These are phyloP conservation scores for Sorghum bicolor DNA, from an alignment of 176 grass and related monocot species.

Conservation along the genomic window Sorghum_bicolor_NCBIv3 NC_012879.2:57564501-57565000, in stretches of 20 bases:
- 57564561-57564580: conserved; percentile 88
- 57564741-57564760: conserved; percentile 73
- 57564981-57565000: conserved; percentile 53
- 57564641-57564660: conserved; percentile 81
- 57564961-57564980: conserved; percentile 63
- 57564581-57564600: conserved; percentile 52
- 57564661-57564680: conserved; percentile 48
- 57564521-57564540: conserved; percentile 70
- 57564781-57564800: conserved; percentile 47
- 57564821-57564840: conserved; percentile 56
- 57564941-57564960: conserved; percentile 80
- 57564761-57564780: conserved; percentile 55
- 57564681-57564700: conserved; percentile 59
- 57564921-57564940: conserved; percentile 87
- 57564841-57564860: conserved; percentile 70
- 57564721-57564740: conserved; percentile 52
- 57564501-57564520: conserved; percentile 52
- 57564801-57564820: conserved; percentile 55
- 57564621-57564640: conserved; percentile 85
- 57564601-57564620: conserved; percentile 50
- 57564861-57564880: conserved; percentile 69
- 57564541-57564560: conserved; percentile 82
- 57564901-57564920: conserved; percentile 53
- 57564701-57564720: conserved; percentile 77
- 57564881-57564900: conserved; percentile 73